A percentile compares a stretch with the other conserved stretches of the same genome.
Conservation (phyloP, 176 grass and related monocot species). For the Bromus sterilis region DNA sequence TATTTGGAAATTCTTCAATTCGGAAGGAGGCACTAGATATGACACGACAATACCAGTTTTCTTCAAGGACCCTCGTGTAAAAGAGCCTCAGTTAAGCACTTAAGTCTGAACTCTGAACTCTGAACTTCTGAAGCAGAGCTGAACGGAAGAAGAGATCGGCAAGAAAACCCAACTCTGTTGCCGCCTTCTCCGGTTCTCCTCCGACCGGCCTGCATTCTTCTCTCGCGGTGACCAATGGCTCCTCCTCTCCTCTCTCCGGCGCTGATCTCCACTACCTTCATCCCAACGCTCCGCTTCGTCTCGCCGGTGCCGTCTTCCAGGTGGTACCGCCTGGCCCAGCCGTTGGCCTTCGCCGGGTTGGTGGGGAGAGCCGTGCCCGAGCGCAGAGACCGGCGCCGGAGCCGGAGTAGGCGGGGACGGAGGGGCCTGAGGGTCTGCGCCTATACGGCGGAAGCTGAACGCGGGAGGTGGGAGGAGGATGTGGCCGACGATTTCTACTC, state of each 20-base stretch:
- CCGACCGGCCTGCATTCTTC: not conserved
- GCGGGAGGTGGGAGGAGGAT: constrained; percentile 24
- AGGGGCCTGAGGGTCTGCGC: constrained; percentile 14
- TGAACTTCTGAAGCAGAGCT: constrained; percentile 10
- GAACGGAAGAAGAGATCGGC: not conserved
- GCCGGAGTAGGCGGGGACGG: not conserved
- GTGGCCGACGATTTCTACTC: constrained; percentile 78
- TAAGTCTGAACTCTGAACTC: constrained; percentile 11
- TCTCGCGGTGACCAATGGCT: not conserved
- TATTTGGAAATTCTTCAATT: not conserved
- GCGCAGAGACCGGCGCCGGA: not conserved
- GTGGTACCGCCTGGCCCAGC: constrained; percentile 13
- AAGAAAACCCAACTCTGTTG: not conserved
- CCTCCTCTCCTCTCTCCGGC: not conserved
- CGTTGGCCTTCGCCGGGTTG: not conserved
- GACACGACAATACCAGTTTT: not conserved
- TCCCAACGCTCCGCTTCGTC: not conserved
- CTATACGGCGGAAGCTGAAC: constrained; percentile 21
- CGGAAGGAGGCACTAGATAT: not conserved
- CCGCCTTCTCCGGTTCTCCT: not conserved
- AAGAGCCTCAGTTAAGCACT: not conserved
- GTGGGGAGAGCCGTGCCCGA: not conserved
- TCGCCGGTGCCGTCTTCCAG: constrained; percentile 7
- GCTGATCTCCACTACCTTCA: not conserved
- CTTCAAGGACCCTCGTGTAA: not conserved